phyloP scores from a whole-genome alignment of 192 early-diverging fungal species.

The Coemansia sp. region DNA sequence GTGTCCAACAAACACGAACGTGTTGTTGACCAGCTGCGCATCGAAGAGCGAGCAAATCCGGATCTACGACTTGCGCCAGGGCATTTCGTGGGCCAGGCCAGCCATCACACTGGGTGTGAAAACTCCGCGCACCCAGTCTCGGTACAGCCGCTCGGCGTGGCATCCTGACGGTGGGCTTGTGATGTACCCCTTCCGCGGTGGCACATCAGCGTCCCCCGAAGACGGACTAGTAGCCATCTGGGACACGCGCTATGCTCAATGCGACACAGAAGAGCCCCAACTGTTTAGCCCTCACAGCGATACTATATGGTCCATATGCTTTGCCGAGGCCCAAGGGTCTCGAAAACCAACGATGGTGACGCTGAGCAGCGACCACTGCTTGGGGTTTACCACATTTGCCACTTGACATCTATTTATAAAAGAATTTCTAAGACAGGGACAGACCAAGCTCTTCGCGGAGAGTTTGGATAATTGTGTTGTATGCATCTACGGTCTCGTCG shows the following conservation, averaged over 20 bases:
- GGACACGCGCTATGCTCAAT: slow-evolving; percentile 32
- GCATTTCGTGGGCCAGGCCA: neutral
- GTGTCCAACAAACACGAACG: slow-evolving; percentile 24
- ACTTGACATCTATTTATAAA: neutral
- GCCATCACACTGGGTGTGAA: slow-evolving; percentile 19
- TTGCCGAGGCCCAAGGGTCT: slow-evolving; percentile 4
- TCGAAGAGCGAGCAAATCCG: slow-evolving; percentile 19
- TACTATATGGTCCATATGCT: slow-evolving; percentile 24
- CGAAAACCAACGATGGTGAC: slow-evolving; percentile 23
- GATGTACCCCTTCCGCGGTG: slow-evolving; percentile 23
- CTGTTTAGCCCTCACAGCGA: slow-evolving; percentile 16
- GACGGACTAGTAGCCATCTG: slow-evolving; percentile 27
- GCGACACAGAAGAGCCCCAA: slow-evolving; percentile 16
- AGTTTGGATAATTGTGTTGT: slow-evolving; percentile 40
- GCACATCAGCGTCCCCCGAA: neutral
- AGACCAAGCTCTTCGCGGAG: slow-evolving; percentile 12
- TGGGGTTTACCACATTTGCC: slow-evolving; percentile 31
- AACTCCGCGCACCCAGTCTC: slow-evolving; percentile 18
- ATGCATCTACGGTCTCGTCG: slow-evolving; percentile 40
- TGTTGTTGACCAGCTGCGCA: slow-evolving; percentile 20
- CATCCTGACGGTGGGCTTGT: slow-evolving; percentile 35
- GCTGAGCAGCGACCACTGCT: slow-evolving; percentile 18
- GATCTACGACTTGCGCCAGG: slow-evolving; percentile 26
- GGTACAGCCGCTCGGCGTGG: slow-evolving; percentile 37
- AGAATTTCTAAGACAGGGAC: neutral